Conservation (phyloP, 371 early-diverging fungal species). For the Mortierella polycephala region DNA sequence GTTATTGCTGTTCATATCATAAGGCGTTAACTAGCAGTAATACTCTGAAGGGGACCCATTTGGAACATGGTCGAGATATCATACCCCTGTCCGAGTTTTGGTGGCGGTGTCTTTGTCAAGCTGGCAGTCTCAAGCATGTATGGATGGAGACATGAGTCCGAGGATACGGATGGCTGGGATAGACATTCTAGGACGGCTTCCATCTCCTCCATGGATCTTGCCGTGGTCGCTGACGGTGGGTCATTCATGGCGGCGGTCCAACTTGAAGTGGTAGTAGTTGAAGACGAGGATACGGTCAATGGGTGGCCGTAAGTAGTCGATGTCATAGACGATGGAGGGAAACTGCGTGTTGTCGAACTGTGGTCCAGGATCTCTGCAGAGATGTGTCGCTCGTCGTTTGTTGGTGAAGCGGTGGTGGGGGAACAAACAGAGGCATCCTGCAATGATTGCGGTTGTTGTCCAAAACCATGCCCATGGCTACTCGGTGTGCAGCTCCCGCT, state of each 20-base stretch:
- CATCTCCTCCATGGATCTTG: slow-evolving; percentile 7
- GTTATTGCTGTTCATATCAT: neutral
- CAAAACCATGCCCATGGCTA: neutral
- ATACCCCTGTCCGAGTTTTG: slow-evolving; percentile 27
- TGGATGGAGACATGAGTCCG: neutral
- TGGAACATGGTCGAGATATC: slow-evolving; percentile 49
- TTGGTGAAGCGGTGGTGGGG: no score
- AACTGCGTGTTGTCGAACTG: no score
- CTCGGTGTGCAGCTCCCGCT: neutral
- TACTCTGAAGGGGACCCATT: slow-evolving; percentile 11
- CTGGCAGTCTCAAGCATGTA: neutral
- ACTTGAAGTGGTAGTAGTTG: no score
- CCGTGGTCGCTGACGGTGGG: neutral
- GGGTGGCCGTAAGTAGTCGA: neutral
- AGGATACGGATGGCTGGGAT: no score
- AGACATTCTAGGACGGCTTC: neutral
- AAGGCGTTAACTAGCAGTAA: neutral
- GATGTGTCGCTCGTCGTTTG: no score
- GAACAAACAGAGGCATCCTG: neutral
- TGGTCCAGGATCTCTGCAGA: no score
- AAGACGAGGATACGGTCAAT: no score
- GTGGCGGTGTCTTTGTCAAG: neutral
- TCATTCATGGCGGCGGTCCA: neutral
- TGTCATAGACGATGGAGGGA: slow-evolving; percentile 1
- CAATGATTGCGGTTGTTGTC: slow-evolving; percentile 2